Percentiles rank a stretch among this genome's conserved stretches.
phyloP scores from a whole-genome alignment of 768 basidiomycete genomes.

The Amyloporia xantha region DNA sequence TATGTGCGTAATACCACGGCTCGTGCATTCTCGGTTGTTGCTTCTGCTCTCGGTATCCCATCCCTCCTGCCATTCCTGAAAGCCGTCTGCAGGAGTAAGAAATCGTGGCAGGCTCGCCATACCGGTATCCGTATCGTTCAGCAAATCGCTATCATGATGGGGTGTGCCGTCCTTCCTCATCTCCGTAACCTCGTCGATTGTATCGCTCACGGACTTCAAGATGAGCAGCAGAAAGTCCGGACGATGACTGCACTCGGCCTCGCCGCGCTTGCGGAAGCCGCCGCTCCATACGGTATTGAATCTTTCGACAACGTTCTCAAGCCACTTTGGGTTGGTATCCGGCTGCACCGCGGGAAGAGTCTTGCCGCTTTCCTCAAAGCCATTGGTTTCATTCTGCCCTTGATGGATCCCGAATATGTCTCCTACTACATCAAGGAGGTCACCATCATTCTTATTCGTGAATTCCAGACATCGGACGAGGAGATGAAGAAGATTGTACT shows the following conservation, averaged over 20 bases:
- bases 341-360: conserved; percentile 91
- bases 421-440: conserved; percentile 99
- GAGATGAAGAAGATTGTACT: conserved; percentile 99
- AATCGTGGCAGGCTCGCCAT: conserved; percentile 99
- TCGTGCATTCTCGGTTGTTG: conserved; percentile 97
- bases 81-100: conserved; percentile 97
- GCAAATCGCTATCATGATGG: conserved; percentile 99
- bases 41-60: conserved; percentile 96
- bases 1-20: conserved; percentile 99
- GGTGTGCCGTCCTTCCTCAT: conserved; percentile 95
- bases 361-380: conserved; percentile 95
- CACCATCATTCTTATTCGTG: conserved; percentile 92
- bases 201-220: conserved; percentile 86
- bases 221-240: conserved; percentile 93
- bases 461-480: conserved; percentile 98
- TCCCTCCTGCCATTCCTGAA: conserved; percentile 96
- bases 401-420: conserved; percentile 99
- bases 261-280: conserved; percentile 93
- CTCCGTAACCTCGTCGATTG: conserved; percentile 94
- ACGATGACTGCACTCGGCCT: conserved; percentile 92
- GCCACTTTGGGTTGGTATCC: conserved; percentile 90
- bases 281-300: conserved; percentile 98
- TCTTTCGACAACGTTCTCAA: conserved; percentile 97
- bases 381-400: conserved; percentile 98
- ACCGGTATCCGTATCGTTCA: conserved; percentile 99